Evolutionary conservation across 805 yeast genomes (phyloP), one percentile per base, ranked within the genome.

Genomic region (Wickerhamiella shivajii): DNA sequence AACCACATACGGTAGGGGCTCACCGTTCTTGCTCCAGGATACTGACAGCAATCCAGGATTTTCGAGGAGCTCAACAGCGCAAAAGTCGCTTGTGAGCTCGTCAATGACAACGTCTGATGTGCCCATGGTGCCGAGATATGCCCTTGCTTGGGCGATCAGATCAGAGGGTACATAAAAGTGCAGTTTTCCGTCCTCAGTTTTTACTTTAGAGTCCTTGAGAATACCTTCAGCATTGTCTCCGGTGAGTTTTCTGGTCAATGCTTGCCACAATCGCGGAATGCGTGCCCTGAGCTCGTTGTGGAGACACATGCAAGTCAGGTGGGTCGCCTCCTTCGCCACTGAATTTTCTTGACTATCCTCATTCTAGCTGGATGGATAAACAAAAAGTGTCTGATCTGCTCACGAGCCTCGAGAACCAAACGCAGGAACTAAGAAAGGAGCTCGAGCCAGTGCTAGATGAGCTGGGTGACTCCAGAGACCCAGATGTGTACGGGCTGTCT

Each of bases 31-130:
- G 3, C 58, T 47, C 63, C 79, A 69, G 1, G 87, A 93, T 24
- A 87, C 61, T 0, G 93, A 78, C 39, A 87, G 63, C 34, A 87
- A 61, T 0, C 98, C 98, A 0, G 97, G 97, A 41, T 67, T 71
- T 21, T 69, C 67, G 53, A 83, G 80, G 40, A 84, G 66, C 1
- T 90, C 74, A 50, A 25, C 34, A 6, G 7, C 11, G 10, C 20
- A 6, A 21, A 24, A 31, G 12, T 25, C 21, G 14, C 7, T 4
- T 71, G 84, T 80, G 53, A 59, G 81, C 31, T 77, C 78, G 1
- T 87, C 76, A 22, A 87, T 80, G 32, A 85, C 76, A 2, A 63
- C 55, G 4, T 12, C 14, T 5, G 18, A 22, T 41, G 70, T 56
- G 0, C 95, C 96, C 33, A 87, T 57, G 49, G 71, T 73, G 51